These are phyloP conservation scores for Thamnidium elegans DNA, from an alignment of 192 early-diverging fungal genomes.

Conservation along the genomic window DNA sequence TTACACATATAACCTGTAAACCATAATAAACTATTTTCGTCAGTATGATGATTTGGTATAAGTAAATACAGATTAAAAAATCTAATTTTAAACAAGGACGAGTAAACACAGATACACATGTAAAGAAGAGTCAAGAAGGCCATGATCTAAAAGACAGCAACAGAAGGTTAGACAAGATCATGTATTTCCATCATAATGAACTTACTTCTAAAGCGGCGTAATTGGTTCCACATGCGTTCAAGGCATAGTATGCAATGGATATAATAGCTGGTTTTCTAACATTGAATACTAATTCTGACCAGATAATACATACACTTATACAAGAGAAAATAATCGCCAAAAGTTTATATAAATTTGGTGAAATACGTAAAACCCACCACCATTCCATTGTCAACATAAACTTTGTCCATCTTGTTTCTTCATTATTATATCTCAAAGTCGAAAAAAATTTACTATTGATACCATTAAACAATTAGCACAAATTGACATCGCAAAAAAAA, in stretches of 20 bases:
- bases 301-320: slow-evolving; percentile 73
- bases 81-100: slow-evolving; percentile 85
- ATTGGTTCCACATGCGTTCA: slow-evolving; percentile 50
- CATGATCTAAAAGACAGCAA: slow-evolving; percentile 47
- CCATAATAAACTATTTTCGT: slow-evolving; percentile 87
- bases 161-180: too few species aligned
- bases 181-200: neutral
- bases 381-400: slow-evolving; percentile 47
- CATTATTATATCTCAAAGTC: neutral
- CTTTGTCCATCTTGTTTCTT: slow-evolving; percentile 1
- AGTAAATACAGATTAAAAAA: slow-evolving; percentile 87
- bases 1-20: slow-evolving; percentile 90
- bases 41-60: slow-evolving; percentile 91
- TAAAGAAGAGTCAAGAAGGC: slow-evolving; percentile 78
- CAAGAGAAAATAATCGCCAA: slow-evolving; percentile 58
- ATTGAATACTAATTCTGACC: slow-evolving; percentile 95
- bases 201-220: slow-evolving; percentile 63
- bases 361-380: slow-evolving; percentile 82
- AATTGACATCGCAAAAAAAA: neutral
- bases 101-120: slow-evolving; percentile 93
- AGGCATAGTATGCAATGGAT: slow-evolving; percentile 68
- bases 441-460: slow-evolving; percentile 2
- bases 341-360: slow-evolving; percentile 58
- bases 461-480: neutral
- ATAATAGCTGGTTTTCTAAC: slow-evolving; percentile 53